Base-by-base conservation (phyloP, 1,139 yeast species). In the Cylindricascospora bacillispora region DNA sequence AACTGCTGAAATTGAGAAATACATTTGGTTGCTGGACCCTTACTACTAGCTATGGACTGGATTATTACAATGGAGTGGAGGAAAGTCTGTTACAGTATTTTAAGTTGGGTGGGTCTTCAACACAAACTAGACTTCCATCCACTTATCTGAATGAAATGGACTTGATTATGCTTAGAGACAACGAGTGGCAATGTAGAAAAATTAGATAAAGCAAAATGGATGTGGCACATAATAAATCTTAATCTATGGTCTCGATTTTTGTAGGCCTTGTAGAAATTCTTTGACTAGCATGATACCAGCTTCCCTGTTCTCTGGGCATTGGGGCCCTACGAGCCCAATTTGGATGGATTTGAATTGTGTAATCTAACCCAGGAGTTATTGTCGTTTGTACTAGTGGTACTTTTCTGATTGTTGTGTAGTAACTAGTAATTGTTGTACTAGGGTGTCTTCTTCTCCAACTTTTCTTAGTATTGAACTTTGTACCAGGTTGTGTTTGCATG, bases 401-500 rank as follows among this genome's bases (percentile, higher is more conserved):
- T 2, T 51, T 41, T 5, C 47, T 44, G 10, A 54, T 31, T 1
- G 73, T 54, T 1, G 67, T 35, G 48, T 60, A 72, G 41, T 59
- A 71, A 1, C 9, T 18, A 10, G 78, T 62, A 17, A 74, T 79
- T 0, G 76, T 57, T 33, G 81, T 71, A 2, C 83, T 67, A 13
- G 82, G 73, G 49, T 57, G 71, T 38, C 62, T 56, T 49, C 68
- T 62, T 1, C 69, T 49, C 77, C 80, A 75, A 7, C 10, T 18
- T 4, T 70, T 53, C 4, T 72, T 60, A 16, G 67, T 70, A 1
- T 89, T 74, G 13, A 81, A 70, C 7, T 57, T 62, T 3, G 78
- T 49, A 3, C 76, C 80, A 5, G 94, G 94, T 56, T 81, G 92
- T 29, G 62, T 53, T 56, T 82, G 94, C 93, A 82, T 81, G 25